Evolutionary conservation across 179 eudicot genomes (phyloP).

Genomic region (Corrigiola litoralis): DNA sequence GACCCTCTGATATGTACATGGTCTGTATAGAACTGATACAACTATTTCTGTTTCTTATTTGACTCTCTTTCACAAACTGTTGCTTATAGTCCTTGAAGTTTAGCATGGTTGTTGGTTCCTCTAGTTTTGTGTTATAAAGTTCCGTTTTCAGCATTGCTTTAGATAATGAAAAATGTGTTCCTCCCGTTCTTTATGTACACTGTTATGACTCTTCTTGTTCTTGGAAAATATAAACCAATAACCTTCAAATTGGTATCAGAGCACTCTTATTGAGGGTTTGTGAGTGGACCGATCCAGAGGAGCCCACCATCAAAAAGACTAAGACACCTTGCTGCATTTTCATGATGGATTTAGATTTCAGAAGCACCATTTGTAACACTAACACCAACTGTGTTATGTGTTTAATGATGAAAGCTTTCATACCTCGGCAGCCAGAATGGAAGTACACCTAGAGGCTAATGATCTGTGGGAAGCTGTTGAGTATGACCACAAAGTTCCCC

Average conservation of each 20-base stretch:
- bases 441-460: conserved; percentile 14
- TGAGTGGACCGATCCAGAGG: neutral
- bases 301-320: neutral
- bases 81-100: too few relatives aligned
- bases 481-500: conserved; percentile 18
- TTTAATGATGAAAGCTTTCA: conserved; percentile 20
- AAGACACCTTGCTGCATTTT: neutral
- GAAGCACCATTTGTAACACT: neutral
- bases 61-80: too few relatives aligned
- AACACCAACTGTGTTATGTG: conserved; percentile 10
- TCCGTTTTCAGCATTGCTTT: too few relatives aligned
- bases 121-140: too few relatives aligned
- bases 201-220: too few relatives aligned
- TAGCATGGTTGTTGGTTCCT: too few relatives aligned
- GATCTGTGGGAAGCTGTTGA: conserved; percentile 28
- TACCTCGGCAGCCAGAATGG: conserved; percentile 13
- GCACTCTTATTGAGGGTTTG: conserved; percentile 4
- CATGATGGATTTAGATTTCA: neutral
- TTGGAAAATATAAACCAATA: too few relatives aligned
- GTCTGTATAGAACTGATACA: too few relatives aligned
- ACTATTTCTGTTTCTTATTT: too few relatives aligned
- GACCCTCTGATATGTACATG: too few relatives aligned
- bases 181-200: too few relatives aligned
- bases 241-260: conserved; percentile 10
- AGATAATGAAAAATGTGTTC: too few relatives aligned